A percentile compares a stretch with the other conserved stretches of the same genome.
These are phyloP conservation scores for Xylaria polymorpha DNA, from an alignment of 2,329 filamentous ascomycete genomes.

Conservation along the genomic window DNA sequence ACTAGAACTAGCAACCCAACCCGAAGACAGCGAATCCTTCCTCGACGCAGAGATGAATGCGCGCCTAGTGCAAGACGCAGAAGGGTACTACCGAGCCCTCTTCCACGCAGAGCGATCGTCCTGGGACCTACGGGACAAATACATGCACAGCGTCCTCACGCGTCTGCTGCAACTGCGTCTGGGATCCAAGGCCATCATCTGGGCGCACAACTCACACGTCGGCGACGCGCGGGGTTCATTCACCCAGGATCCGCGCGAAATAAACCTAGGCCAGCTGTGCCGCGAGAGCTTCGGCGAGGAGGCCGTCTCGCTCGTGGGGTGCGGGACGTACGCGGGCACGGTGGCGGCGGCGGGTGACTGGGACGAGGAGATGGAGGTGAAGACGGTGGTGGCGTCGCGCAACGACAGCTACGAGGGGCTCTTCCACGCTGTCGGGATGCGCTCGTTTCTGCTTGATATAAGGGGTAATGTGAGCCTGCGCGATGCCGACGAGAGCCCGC, in stretches of 20 bases:
- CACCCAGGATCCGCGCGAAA: slow-evolving; percentile 56
- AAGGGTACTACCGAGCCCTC: neutral
- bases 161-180: slow-evolving; percentile 52
- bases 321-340: slow-evolving; percentile 61
- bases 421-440: slow-evolving; percentile 51
- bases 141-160: slow-evolving; percentile 59
- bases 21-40: neutral
- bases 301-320: slow-evolving; percentile 50
- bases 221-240: slow-evolving; percentile 60
- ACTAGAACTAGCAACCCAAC: neutral
- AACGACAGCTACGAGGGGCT: slow-evolving; percentile 61
- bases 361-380: slow-evolving; percentile 61
- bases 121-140: neutral
- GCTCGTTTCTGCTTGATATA: neutral
- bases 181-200: slow-evolving; percentile 60
- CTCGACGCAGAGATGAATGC: neutral
- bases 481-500: slow-evolving; percentile 31
- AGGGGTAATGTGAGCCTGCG: neutral
- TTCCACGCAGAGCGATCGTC: neutral
- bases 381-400: neutral
- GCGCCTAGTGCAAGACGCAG: neutral
- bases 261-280: slow-evolving; percentile 65
- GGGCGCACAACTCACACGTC: slow-evolving; percentile 65
- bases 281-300: slow-evolving; percentile 33
- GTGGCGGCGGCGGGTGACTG: slow-evolving; percentile 64